Conservation (phyloP, 2,329 filamentous ascomycete genomes). For the Orbilia quercus region DNA sequence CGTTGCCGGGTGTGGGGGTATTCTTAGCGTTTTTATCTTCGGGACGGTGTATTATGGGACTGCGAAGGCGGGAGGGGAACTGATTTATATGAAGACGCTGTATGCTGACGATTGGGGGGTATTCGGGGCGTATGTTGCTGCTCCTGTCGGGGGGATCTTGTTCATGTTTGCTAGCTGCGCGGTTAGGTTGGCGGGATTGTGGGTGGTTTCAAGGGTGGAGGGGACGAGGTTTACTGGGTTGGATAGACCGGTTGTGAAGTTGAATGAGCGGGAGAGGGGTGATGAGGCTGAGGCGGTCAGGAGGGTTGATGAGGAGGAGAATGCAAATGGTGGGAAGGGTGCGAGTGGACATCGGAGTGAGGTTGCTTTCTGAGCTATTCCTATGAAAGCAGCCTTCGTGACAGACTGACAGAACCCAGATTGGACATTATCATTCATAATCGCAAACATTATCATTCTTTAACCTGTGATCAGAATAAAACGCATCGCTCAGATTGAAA, state of each 20-base stretch:
- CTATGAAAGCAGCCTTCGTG: background rate
- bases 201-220: conserved; percentile 21
- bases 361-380: background rate
- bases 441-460: too few species aligned
- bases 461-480: too few species aligned
- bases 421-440: too few species aligned
- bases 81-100: conserved; percentile 77
- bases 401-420: too few species aligned
- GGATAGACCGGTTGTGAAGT: conserved; percentile 27
- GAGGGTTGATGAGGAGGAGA: background rate
- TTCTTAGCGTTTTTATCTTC: conserved; percentile 83
- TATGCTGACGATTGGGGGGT: conserved; percentile 83
- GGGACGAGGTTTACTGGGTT: conserved; percentile 40
- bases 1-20: conserved; percentile 79
- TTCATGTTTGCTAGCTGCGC: conserved; percentile 28
- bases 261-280: background rate
- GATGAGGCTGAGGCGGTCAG: conserved; percentile 11
- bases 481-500: too few species aligned
- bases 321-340: conserved; percentile 4
- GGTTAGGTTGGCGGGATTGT: conserved; percentile 16
- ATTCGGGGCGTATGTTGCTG: conserved; percentile 69
- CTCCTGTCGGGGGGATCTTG: conserved; percentile 41
- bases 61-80: conserved; percentile 71
- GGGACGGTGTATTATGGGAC: conserved; percentile 81
- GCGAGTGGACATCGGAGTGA: background rate